phyloP scores from a whole-genome alignment of 129 eudicot genomes.

The Chrysanthemum lavandulifolium region DNA sequence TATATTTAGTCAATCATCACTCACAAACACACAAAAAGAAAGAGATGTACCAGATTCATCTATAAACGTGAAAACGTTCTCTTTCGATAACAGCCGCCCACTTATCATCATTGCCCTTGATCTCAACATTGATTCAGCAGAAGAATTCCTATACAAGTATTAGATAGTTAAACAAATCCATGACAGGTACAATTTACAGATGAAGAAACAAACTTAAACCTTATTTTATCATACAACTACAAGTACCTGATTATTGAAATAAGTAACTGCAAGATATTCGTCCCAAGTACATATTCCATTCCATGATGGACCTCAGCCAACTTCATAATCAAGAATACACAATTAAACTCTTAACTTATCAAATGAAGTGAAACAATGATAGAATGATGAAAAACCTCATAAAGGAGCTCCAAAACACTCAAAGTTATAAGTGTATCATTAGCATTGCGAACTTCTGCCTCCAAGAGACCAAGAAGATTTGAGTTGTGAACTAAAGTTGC shows the following conservation, averaged over 20 bases:
- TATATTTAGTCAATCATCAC: neutral
- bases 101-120: slow-evolving; percentile 94
- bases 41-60: slow-evolving; percentile 54
- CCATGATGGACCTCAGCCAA: slow-evolving; percentile 78
- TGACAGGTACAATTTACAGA: neutral
- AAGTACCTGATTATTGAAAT: slow-evolving; percentile 69
- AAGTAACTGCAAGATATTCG: slow-evolving; percentile 69
- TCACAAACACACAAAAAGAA: neutral
- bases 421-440: slow-evolving; percentile 71
- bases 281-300: slow-evolving; percentile 65
- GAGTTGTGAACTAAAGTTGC: slow-evolving; percentile 77
- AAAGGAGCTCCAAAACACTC: slow-evolving; percentile 76
- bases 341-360: neutral
- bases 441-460: slow-evolving; percentile 59
- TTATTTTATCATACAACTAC: neutral
- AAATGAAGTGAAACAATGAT: neutral
- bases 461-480: slow-evolving; percentile 66
- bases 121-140: slow-evolving; percentile 77
- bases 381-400: slow-evolving; percentile 51
- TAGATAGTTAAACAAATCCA: neutral
- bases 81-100: slow-evolving; percentile 84
- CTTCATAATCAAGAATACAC: slow-evolving; percentile 39
- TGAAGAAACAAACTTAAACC: neutral
- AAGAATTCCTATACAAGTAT: slow-evolving; percentile 46
- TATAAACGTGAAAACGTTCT: slow-evolving; percentile 50